Evolutionary conservation across 768 basidiomycete genomes (phyloP), one percentile per base, ranked within the genome.

Genomic region (Psilocybe azurescens): DNA sequence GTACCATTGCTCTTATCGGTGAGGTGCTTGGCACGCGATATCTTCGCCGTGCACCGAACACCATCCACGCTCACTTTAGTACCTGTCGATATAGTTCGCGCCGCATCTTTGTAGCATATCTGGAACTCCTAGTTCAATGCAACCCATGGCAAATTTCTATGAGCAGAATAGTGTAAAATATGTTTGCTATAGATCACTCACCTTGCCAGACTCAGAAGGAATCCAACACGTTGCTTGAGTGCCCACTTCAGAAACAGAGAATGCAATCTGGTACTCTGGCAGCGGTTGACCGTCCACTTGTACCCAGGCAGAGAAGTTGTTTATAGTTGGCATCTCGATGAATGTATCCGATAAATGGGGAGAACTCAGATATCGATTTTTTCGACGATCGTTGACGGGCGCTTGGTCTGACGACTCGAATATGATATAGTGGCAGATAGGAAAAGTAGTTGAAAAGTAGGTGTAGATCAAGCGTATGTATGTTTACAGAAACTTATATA

Each of bases 141-240:
- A 13, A 5, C 18, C 3, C 24, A 24, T 24, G 24, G 24, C 24
- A 24, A 24, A 24, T 24, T 24, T 16, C 4, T 30, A 28, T 28
- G 50, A 16, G 5, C 11, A 24, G 16, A 14, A n/a, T 16, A 30
- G 14, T 1, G 44, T 30, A n/a, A 5, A 36, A 10, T 38, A 13
- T 3, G 24, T 1, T 49, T 46, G 13, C 33, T 36, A 36, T 2
- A 24, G 24, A 24, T 24, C 24, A 48, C 61, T 38, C 18, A 64
- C 67, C 55, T 68, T 68, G 11, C 67, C 64, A 8, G 57, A 64
- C 51, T 68, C 64, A n/a, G 67, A 68, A 18, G 67, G 61, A 39
- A 77, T 70, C 73, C 73, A 77, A 58, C 73, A 74, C 10, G 70
- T 65, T 0, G 63, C 66, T 54, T 64, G 41, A 28, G 38, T 65